A percentile compares a stretch with the other conserved stretches of the same genome.
Conservation (phyloP, 2,329 filamentous ascomycete genomes). For the Podosphaera xanthii region DNA sequence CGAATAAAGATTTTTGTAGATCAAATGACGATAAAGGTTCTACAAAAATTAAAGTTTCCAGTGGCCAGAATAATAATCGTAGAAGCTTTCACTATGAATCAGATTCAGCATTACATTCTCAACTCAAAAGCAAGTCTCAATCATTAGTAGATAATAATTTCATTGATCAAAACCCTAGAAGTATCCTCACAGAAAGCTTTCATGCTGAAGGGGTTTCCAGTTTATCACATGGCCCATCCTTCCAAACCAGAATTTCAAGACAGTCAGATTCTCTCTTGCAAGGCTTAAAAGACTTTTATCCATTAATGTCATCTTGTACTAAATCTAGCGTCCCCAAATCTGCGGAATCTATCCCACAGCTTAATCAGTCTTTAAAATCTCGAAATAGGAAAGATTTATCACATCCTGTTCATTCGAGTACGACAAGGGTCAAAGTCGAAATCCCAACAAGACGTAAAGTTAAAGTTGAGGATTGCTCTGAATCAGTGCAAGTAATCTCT, state of each 20-base stretch:
- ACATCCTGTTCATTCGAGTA: slow-evolving; percentile 17
- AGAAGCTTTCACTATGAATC: not conserved
- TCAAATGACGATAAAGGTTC: slow-evolving; percentile 10
- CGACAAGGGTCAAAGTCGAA: slow-evolving; percentile 8
- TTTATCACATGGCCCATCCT: slow-evolving; percentile 14
- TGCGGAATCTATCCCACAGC: slow-evolving; percentile 16
- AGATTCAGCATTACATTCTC: too few relatives aligned
- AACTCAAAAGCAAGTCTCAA: too few relatives aligned
- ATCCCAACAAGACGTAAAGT: slow-evolving; percentile 14
- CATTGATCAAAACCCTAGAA: slow-evolving; percentile 1
- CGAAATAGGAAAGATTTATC: slow-evolving; percentile 19
- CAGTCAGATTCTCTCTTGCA: slow-evolving; percentile 11
- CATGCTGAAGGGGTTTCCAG: slow-evolving; percentile 7
- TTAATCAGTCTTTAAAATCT: slow-evolving; percentile 5
- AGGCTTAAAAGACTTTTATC: slow-evolving; percentile 11
- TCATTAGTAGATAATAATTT: slow-evolving; percentile 5
- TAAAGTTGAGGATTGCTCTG: slow-evolving; percentile 3
- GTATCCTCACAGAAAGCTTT: slow-evolving; percentile 4
- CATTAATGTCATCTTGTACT: slow-evolving; percentile 4
- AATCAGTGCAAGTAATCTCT: slow-evolving; percentile 5
- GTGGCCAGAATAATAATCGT: slow-evolving; percentile 7
- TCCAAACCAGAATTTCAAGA: slow-evolving; percentile 13
- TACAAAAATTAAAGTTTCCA: slow-evolving; percentile 7
- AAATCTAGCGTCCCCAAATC: slow-evolving; percentile 9
- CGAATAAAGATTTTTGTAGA: slow-evolving; percentile 8